phyloP scores from a whole-genome alignment of 176 grass and related monocot species.

The Phragmites australis region DNA sequence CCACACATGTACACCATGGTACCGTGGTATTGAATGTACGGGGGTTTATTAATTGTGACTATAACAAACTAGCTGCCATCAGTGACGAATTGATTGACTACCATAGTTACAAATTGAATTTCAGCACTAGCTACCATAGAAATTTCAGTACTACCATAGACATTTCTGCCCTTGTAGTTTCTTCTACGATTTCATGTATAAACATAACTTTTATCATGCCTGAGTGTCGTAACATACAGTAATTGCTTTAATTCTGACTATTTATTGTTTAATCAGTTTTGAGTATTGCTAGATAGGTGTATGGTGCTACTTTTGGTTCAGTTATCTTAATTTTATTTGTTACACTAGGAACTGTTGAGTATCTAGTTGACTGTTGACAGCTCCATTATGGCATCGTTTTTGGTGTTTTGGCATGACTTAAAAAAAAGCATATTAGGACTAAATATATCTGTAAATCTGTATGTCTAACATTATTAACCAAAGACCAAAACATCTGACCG shows the following conservation, averaged over 20 bases:
- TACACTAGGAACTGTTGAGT: neutral
- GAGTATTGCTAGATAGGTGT: neutral
- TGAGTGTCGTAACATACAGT: neutral
- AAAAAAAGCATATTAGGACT: slow-evolving; percentile 7
- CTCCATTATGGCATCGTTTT: slow-evolving; percentile 6
- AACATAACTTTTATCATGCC: neutral
- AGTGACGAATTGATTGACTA: neutral
- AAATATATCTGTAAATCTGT: neutral
- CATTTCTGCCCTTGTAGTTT: neutral
- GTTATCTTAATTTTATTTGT: slow-evolving; percentile 9
- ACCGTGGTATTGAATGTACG: neutral
- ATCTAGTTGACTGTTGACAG: neutral
- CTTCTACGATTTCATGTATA: slow-evolving; percentile 1
- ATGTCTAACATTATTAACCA: neutral
- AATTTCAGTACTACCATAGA: neutral
- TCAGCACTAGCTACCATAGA: neutral
- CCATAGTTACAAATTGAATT: neutral
- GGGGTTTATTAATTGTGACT: neutral
- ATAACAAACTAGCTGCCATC: slow-evolving; percentile 14
- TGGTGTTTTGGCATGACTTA: neutral
- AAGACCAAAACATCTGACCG: neutral
- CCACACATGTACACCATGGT: neutral
- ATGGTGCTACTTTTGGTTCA: neutral
- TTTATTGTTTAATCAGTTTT: neutral
- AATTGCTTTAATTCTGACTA: neutral